Conservation (phyloP, 2,329 filamentous ascomycete genomes). For the Cladophialophora exuberans region DNA sequence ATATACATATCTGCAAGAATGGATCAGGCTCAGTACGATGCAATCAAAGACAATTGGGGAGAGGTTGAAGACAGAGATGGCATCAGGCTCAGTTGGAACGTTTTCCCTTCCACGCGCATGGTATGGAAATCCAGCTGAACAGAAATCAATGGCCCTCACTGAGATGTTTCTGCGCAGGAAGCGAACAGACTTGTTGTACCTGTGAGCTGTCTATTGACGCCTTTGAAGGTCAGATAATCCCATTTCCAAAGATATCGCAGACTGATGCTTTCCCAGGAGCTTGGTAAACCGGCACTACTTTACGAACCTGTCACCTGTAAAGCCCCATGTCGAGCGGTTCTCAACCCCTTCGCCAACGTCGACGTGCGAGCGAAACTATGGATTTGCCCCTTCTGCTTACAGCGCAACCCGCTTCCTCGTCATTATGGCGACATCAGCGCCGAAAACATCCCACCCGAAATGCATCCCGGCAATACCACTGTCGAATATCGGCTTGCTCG, state of each 20-base stretch:
- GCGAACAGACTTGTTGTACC: conserved; percentile 92
- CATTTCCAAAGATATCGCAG: conserved; percentile 41
- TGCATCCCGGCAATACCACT: conserved; percentile 66
- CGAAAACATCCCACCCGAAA: conserved; percentile 66
- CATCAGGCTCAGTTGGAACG: conserved; percentile 96
- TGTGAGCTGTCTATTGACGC: conserved; percentile 94
- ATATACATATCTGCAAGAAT: conserved; percentile 54
- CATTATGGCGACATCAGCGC: conserved; percentile 72
- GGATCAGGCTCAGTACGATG: conserved; percentile 73
- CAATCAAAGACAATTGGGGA: conserved; percentile 92
- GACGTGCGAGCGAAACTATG: conserved; percentile 68
- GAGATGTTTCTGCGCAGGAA: conserved; percentile 63
- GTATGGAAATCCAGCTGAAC: conserved; percentile 53
- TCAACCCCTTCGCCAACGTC: conserved; percentile 90
- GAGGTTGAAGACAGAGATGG: conserved; percentile 97
- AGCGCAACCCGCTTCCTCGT: conserved; percentile 66
- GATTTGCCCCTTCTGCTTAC: conserved; percentile 71
- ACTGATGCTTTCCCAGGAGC: conserved; percentile 95
- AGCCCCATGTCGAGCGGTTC: conserved; percentile 87
- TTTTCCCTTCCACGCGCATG: conserved; percentile 97
- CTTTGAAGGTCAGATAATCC: conserved; percentile 67
- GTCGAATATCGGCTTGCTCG: conserved; percentile 68
- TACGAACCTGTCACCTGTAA: conserved; percentile 98
- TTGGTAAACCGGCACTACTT: conserved; percentile 85
- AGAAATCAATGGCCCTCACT: too few species aligned